These are phyloP conservation scores for Nigrospora oryzae DNA, from an alignment of 2,329 filamentous ascomycete genomes.

Conservation along the genomic window DNA sequence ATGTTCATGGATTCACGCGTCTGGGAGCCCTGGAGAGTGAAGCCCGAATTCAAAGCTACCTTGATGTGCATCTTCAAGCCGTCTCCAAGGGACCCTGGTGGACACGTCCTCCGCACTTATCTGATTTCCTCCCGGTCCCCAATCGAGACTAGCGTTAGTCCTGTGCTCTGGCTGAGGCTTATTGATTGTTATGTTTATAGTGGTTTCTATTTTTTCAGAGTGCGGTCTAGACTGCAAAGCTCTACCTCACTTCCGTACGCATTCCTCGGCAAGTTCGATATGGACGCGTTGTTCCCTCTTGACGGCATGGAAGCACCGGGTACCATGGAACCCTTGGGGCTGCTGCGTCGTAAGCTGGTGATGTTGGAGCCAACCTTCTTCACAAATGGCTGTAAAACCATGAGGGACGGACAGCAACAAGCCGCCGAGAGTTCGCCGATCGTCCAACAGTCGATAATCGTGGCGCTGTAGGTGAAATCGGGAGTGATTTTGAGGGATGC, in stretches of 20 bases:
- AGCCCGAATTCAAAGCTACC: background rate
- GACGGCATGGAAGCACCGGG: background rate
- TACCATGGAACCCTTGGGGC: background rate
- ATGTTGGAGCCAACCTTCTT: constrained; percentile 2
- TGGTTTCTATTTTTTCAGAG: too few species aligned
- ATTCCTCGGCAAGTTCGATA: background rate
- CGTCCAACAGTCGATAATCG: background rate
- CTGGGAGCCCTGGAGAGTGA: background rate
- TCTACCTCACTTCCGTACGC: background rate
- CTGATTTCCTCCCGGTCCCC: background rate
- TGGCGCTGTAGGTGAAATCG: background rate
- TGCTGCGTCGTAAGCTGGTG: background rate
- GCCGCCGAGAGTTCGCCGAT: background rate
- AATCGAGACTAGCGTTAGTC: background rate
- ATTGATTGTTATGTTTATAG: too few species aligned
- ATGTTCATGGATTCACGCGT: background rate
- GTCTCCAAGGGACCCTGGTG: background rate
- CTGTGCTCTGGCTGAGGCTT: too few species aligned
- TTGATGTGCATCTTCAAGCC: background rate
- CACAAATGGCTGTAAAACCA: background rate
- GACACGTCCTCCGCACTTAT: background rate
- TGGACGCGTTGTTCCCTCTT: background rate
- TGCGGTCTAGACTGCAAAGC: background rate
- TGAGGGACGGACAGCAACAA: background rate
- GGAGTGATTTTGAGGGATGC: background rate